Percentiles rank a stretch among this genome's conserved stretches.
Conservation (phyloP, 2,329 filamentous ascomycete species). For the Mariannaea elegans region DNA sequence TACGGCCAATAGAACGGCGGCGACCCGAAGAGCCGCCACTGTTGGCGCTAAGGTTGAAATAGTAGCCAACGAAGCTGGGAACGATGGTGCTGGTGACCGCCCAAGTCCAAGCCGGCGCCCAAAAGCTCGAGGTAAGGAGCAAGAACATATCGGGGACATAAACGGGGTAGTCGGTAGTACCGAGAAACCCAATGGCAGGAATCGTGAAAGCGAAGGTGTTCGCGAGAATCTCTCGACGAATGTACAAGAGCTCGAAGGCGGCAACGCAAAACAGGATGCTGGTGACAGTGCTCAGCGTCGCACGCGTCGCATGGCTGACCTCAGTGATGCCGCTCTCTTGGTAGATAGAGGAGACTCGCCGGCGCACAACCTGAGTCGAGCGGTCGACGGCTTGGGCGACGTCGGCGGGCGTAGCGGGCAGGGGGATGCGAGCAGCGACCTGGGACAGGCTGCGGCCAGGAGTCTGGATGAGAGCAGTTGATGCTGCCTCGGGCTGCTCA, state of each 20-base stretch:
- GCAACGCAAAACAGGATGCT: constrained; percentile 75
- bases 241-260: constrained; percentile 73
- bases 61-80: constrained; percentile 80
- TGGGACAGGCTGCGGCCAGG: constrained; percentile 62
- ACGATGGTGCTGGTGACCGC: constrained; percentile 73
- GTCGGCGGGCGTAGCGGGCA: constrained; percentile 82
- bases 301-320: constrained; percentile 71
- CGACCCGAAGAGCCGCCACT: constrained; percentile 49
- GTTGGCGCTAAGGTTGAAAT: constrained; percentile 82
- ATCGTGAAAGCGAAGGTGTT: constrained; percentile 78
- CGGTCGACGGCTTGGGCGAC: constrained; percentile 81
- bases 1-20: constrained; percentile 51
- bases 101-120: constrained; percentile 84
- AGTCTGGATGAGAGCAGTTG: constrained; percentile 58
- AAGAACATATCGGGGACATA: constrained; percentile 83
- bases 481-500: constrained; percentile 45
- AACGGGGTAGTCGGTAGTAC: constrained; percentile 67
- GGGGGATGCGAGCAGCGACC: constrained; percentile 68
- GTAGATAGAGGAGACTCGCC: constrained; percentile 71
- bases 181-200: constrained; percentile 66
- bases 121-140: constrained; percentile 80
- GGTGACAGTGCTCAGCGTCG: constrained; percentile 75
- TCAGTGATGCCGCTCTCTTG: constrained; percentile 73
- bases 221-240: constrained; percentile 76
- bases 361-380: constrained; percentile 71